Evolutionary conservation across 345 rosid genomes (phyloP).

Genomic region (Orychophragmus violaceus): DNA sequence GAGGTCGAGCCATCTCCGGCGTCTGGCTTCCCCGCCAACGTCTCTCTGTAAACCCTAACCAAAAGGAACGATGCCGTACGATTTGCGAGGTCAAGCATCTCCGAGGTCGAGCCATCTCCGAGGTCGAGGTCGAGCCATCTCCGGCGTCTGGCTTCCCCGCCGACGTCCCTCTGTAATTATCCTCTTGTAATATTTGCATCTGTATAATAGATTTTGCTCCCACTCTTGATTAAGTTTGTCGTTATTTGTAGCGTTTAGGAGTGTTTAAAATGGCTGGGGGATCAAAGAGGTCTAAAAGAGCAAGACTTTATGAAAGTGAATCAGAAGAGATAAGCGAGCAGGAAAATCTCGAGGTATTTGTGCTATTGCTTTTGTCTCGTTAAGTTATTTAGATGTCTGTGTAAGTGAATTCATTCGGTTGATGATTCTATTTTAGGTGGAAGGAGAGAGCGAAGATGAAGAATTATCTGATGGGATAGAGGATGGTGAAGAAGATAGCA

Average conservation of each 20-base stretch:
- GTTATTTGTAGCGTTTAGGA: background rate
- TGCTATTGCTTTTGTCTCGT: background rate
- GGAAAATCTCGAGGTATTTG: constrained; percentile 18
- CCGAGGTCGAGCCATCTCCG: no score
- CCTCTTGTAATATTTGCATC: background rate
- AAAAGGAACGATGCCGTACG: no score
- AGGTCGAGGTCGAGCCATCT: no score
- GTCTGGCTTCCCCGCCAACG: no score
- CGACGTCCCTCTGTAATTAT: no score
- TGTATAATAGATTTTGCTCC: background rate
- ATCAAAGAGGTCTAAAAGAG: constrained; percentile 33
- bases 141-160: no score
- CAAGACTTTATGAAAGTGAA: constrained; percentile 24
- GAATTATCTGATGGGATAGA: constrained; percentile 16
- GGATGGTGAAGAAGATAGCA: constrained; percentile 11
- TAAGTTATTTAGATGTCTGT: background rate
- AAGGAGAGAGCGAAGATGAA: constrained; percentile 9
- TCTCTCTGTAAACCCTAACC: no score
- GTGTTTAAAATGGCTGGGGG: constrained; percentile 30
- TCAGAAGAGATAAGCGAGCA: constrained; percentile 34
- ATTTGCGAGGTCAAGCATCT: no score
- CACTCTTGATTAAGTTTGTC: background rate
- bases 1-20: no score
- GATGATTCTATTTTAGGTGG: background rate
- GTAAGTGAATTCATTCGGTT: background rate